Percentiles rank a stretch among this genome's conserved stretches.
Conservation (phyloP, 306 rosid species). For the Cucurbita ficifolia region DNA sequence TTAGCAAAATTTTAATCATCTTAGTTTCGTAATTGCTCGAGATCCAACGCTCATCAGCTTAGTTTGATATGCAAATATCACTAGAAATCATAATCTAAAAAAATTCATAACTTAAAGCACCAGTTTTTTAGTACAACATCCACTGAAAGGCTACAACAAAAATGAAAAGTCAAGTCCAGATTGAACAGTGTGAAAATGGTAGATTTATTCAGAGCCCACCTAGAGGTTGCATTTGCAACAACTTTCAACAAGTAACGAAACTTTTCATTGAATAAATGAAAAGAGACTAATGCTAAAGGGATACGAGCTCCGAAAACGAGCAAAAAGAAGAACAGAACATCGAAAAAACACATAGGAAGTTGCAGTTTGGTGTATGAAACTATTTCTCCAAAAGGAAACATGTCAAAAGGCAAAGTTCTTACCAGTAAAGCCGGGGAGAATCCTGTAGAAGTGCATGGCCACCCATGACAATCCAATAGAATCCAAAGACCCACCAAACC, state of each 20-base stretch:
- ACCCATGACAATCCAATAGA: slow-evolving; percentile 75
- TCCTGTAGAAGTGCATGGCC: slow-evolving; percentile 68
- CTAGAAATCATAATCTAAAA: not conserved
- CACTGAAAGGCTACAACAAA: not conserved
- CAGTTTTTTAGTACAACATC: not conserved
- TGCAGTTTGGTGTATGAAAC: not conserved
- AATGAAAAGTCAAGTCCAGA: not conserved
- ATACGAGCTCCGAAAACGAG: too few relatives aligned
- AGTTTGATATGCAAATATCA: not conserved
- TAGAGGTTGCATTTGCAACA: not conserved
- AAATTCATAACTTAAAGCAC: not conserved
- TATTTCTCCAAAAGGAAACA: not conserved
- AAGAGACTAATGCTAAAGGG: too few relatives aligned
- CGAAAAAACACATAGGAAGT: not conserved
- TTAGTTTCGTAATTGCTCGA: not conserved
- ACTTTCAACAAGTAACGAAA: not conserved
- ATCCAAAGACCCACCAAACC: slow-evolving; percentile 78
- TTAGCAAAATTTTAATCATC: not conserved
- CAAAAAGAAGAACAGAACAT: too few relatives aligned
- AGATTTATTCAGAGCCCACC: not conserved
- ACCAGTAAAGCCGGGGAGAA: slow-evolving; percentile 83
- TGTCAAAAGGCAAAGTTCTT: not conserved
- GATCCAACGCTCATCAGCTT: not conserved
- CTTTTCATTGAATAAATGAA: too few relatives aligned
- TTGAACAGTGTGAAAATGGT: not conserved